phyloP scores from a whole-genome alignment of 2,329 filamentous ascomycete species.

The Keithomyces neogunnii region DNA sequence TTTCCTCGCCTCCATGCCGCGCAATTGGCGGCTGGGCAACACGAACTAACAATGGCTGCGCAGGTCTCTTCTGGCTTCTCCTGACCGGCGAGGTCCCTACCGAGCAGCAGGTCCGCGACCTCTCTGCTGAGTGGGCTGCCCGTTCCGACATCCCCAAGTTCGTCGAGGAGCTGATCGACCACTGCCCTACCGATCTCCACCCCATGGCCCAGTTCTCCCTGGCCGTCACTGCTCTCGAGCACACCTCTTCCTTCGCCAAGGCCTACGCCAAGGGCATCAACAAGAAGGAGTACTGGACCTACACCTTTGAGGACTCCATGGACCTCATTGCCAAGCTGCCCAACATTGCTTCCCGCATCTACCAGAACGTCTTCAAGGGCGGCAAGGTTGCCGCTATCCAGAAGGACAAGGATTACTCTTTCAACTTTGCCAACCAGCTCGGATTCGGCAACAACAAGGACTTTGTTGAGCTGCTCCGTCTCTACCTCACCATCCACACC shows the following conservation, averaged over 20 bases:
- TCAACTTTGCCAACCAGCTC: conserved; percentile 99
- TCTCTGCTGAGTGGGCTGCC: conserved; percentile 98
- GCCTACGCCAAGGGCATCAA: conserved; percentile 98
- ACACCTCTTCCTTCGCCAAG: conserved; percentile 95
- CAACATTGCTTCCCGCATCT: conserved; percentile 96
- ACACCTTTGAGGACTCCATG: conserved; percentile 99
- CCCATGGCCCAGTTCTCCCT: conserved; percentile 99
- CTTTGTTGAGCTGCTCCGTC: conserved; percentile 96
- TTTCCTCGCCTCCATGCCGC: background rate
- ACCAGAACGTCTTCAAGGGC: conserved; percentile 99
- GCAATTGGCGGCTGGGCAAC: background rate
- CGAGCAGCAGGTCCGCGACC: conserved; percentile 96
- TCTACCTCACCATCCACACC: conserved; percentile 99
- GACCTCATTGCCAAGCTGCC: conserved; percentile 99
- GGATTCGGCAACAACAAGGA: conserved; percentile 91
- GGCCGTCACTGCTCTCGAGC: conserved; percentile 95
- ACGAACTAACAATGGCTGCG: background rate
- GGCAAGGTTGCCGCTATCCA: conserved; percentile 93
- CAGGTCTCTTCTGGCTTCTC: conserved; percentile 98
- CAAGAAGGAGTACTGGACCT: conserved; percentile 99
- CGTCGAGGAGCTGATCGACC: conserved; percentile 98
- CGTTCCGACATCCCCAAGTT: conserved; percentile 96
- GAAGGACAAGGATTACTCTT: conserved; percentile 99
- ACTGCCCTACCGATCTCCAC: conserved; percentile 97
- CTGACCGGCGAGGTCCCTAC: conserved; percentile 94